Base-by-base conservation (phyloP, 1,139 yeast species). In the Blastobotrys malaysiensis region DNA sequence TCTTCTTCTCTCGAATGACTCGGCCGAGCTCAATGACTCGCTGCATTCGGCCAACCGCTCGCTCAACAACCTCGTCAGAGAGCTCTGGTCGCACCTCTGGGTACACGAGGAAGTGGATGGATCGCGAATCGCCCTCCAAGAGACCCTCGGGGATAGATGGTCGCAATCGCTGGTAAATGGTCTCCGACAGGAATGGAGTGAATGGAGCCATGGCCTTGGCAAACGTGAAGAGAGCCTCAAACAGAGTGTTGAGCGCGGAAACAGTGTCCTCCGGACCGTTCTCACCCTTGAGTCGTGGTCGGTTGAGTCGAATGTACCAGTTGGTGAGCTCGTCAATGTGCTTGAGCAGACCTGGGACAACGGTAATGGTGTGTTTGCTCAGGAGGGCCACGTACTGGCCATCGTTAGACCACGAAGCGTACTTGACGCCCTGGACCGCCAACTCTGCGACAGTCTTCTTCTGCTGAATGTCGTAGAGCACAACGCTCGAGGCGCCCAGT, bases 201-300 rank as follows among this genome's bases (percentile, higher is more conserved):
- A 95, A 95, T 61, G 99, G 99, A 57, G 99, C 98, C 97, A 95
- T 91, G 49, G 97, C 95, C 71, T 97, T 83, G 48, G 84, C 87
- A 67, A 95, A 83, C 46, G 89, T 89, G 70, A 87, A 86, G 63
- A 91, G 77, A 36, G 96, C 96, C 71, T 89, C 97, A 56, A 89
- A 83, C 70, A 95, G 78, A 19, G 97, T 88, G 74, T 93, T 93
- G 69, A 95, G 81, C 51, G 96, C 97, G 68, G 80, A 80, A 63
- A 82, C 73, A 64, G 97, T 86, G 69, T 95, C 99, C 52, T 84
- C 86, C 52, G 81, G 74, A 59, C 95, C 97, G 56, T 81, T 86
- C 67, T 85, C 90, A 69, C 99, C 98, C 85, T 95, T 95, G 67
- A 95, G 81, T 78, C 99, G 93, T 77, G 91, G 84, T 78, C 99